phyloP scores from a whole-genome alignment of 1,284 basidiomycete genomes.

The Moesziomyces sp. region DNA sequence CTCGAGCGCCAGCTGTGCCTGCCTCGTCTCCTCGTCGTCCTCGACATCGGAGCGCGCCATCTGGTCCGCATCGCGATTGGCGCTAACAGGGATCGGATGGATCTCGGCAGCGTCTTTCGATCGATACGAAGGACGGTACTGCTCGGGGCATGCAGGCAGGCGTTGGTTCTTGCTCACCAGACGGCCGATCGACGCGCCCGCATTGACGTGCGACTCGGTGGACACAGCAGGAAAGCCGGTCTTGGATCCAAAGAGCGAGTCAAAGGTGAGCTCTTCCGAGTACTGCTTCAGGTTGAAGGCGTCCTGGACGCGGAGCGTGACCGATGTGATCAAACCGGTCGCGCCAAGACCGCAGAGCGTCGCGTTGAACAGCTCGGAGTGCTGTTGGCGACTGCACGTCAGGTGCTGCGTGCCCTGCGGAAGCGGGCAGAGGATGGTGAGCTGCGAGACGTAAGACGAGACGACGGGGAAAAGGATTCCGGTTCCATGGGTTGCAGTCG shows the following conservation, averaged over 20 bases:
- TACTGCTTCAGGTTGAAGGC: slow-evolving; percentile 85
- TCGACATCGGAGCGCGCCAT: slow-evolving; percentile 31
- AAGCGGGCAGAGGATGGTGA: slow-evolving; percentile 74
- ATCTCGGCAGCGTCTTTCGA: slow-evolving; percentile 27
- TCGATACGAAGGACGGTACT: slow-evolving; percentile 36
- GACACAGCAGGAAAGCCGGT: slow-evolving; percentile 40
- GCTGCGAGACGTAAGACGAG: slow-evolving; percentile 80
- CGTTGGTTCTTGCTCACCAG: slow-evolving; percentile 53
- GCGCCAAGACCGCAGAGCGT: slow-evolving; percentile 93
- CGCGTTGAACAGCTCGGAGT: slow-evolving; percentile 84
- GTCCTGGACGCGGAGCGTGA: slow-evolving; percentile 82
- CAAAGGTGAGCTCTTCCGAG: slow-evolving; percentile 76
- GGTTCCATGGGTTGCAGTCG: slow-evolving; percentile 94
- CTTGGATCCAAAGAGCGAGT: slow-evolving; percentile 72
- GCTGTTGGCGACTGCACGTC: slow-evolving; percentile 76
- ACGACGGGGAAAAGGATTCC: slow-evolving; percentile 84
- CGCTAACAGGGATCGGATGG: slow-evolving; percentile 31
- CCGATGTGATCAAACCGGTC: slow-evolving; percentile 86
- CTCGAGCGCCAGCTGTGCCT: slow-evolving; percentile 72
- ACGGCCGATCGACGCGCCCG: slow-evolving; percentile 39
- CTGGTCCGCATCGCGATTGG: slow-evolving; percentile 26
- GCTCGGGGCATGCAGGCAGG: slow-evolving; percentile 35
- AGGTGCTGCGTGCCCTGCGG: slow-evolving; percentile 74
- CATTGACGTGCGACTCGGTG: slow-evolving; percentile 13
- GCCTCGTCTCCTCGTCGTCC: slow-evolving; percentile 63